Base-by-base conservation (phyloP, 192 early-diverging fungal species). In the Backusella macrospora region DNA sequence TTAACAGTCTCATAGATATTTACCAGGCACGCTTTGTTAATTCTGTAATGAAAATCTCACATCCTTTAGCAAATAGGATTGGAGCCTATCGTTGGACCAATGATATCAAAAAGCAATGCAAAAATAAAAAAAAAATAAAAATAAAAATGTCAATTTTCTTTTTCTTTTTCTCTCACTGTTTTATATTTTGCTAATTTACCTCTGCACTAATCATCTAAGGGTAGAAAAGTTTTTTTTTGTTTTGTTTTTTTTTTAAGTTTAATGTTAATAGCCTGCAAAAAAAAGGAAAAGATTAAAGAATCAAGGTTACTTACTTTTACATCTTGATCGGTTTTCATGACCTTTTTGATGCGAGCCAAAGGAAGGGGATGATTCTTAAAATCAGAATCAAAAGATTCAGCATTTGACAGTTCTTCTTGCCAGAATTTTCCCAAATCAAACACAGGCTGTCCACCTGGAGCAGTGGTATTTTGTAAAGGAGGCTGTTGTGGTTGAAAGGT, bases 261-360 rank as follows among this genome's bases (percentile, higher is more conserved):
- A 34, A 12, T 52, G n/a, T 18, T 52, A 21, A 16, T 52, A 9
- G 3, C 49, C 9, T 2, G 6, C 16, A 29, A 23, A n/a, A 10
- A 29, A 39, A 37, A 16, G 10, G 18, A 0, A n/a, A 65, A 34
- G 29, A 34, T 34, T 34, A 34, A 2, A 0, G 29, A 5, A 16
- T 26, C 39, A 26, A 42, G 38, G 29, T 13, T 34, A 42, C 62
- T 71, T 83, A 92, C 92, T 85, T 96, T 96, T 26, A 95, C 96
- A 78, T 99, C 95, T 44, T 96, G 93, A 75, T 99, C 97, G 13
- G 92, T 90, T 86, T 99, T 99, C 97, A 99, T 99, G 43, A 99
- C 95, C 78, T 97, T 97, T 77, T 99, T 99, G 76, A 98, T 97
- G 34, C 97, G 82, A 29, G 97, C 97, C 47, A 99, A 80, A 23